phyloP scores from a whole-genome alignment of 2,329 filamentous ascomycete species.

The Cladorrhinum sp. region DNA sequence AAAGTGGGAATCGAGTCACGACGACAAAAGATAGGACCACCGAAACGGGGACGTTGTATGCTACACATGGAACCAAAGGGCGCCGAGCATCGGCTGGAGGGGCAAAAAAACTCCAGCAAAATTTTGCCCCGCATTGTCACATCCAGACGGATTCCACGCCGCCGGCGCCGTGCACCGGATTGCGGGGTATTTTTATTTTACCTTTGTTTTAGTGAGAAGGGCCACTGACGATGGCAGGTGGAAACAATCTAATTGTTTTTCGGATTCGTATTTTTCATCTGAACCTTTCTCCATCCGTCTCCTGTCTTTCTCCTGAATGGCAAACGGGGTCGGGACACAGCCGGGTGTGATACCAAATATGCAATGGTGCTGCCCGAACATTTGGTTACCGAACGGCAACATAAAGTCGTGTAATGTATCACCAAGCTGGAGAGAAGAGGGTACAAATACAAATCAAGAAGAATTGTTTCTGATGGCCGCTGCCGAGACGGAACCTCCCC shows the following conservation, averaged over 20 bases:
- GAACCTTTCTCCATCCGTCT: neutral
- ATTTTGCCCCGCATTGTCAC: slow-evolving; percentile 21
- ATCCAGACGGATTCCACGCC: neutral
- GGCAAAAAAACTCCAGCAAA: slow-evolving; percentile 16
- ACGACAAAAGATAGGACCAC: slow-evolving; percentile 8
- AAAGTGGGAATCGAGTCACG: slow-evolving; percentile 7
- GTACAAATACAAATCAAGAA: neutral
- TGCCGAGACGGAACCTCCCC: neutral
- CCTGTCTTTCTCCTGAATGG: neutral
- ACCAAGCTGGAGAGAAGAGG: neutral
- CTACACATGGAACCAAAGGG: neutral
- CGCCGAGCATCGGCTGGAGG: slow-evolving; percentile 23
- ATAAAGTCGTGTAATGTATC: neutral
- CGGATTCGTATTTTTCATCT: neutral
- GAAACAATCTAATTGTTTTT: neutral
- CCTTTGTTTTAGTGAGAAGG: neutral
- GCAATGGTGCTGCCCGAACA: neutral
- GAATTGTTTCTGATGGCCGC: neutral
- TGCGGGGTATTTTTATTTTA: slow-evolving; percentile 1
- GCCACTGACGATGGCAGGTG: slow-evolving; percentile 1
- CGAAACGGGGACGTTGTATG: slow-evolving; percentile 1
- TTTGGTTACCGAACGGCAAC: neutral
- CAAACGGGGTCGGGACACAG: neutral
- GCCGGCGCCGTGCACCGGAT: neutral
- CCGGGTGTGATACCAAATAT: neutral